Evolutionary conservation across 1,284 basidiomycete genomes (phyloP).

Genomic region (Trametes pubescens): DNA sequence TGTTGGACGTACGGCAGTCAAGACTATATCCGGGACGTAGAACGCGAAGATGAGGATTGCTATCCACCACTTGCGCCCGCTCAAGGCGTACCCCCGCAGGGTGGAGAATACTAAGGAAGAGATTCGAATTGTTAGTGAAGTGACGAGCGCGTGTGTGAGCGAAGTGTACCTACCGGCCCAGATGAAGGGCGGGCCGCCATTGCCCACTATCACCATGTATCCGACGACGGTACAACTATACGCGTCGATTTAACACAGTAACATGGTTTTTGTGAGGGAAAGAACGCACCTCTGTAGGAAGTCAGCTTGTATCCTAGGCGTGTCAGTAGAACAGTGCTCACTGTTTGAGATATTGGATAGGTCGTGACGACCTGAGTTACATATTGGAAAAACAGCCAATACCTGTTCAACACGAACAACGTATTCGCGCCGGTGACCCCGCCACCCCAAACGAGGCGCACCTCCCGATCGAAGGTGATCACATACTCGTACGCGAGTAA

Average conservation of each 20-base stretch:
- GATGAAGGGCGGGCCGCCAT: constrained; percentile 15
- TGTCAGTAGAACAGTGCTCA: neutral
- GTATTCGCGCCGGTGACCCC: constrained; percentile 29
- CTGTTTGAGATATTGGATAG: constrained; percentile 8
- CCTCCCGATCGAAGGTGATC: constrained; percentile 31
- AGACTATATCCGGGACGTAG: constrained; percentile 14
- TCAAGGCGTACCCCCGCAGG: constrained; percentile 16
- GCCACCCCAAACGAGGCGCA: constrained; percentile 31
- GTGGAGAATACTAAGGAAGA: constrained; percentile 8
- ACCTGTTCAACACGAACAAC: constrained; percentile 34
- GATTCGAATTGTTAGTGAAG: neutral
- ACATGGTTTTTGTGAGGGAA: no score
- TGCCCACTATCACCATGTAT: constrained; percentile 17
- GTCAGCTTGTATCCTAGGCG: no score
- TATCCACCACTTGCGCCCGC: constrained; percentile 19
- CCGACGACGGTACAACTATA: constrained; percentile 16
- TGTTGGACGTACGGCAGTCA: constrained; percentile 4
- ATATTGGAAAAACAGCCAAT: constrained; percentile 25
- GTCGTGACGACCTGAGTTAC: constrained; percentile 11
- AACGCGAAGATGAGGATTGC: neutral
- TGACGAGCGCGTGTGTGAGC: no score
- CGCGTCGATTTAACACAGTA: neutral
- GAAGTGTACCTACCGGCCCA: constrained; percentile 7
- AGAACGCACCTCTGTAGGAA: neutral
- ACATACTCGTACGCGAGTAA: constrained; percentile 28